Conservation (phyloP, 352 stramenopile genomes). For the Phytophthora macrochlamydospora region DNA sequence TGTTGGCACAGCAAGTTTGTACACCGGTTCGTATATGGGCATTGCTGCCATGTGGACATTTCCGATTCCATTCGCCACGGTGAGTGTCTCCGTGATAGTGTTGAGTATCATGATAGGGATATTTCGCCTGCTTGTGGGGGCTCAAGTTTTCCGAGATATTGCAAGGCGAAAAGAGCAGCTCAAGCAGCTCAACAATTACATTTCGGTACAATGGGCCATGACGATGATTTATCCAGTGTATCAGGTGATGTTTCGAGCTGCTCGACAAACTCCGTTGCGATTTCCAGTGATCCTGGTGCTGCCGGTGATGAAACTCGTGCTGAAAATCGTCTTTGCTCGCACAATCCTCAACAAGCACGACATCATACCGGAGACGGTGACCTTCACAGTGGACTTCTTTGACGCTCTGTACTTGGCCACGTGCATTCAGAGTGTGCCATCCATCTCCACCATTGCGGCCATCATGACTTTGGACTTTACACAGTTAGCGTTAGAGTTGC, state of each 20-base stretch:
- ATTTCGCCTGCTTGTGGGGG: conserved; percentile 1
- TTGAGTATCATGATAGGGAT: background rate
- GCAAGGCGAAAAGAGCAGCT: background rate
- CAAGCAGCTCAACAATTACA: conserved; percentile 2
- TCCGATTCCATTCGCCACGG: conserved; percentile 2
- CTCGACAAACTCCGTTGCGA: background rate
- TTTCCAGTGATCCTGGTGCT: conserved; percentile 2
- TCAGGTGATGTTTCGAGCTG: conserved; percentile 8
- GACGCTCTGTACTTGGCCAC: conserved; percentile 9
- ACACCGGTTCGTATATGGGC: background rate
- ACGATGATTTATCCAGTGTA: conserved; percentile 4
- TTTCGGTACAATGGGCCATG: conserved; percentile 15
- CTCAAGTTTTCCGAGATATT: background rate
- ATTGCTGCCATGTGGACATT: conserved; percentile 1
- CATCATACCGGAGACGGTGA: background rate
- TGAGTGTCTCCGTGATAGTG: background rate
- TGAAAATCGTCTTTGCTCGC: conserved; percentile 5
- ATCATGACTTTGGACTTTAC: conserved; percentile 1
- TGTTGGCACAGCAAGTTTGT: background rate
- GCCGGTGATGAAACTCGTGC: background rate
- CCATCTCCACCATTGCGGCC: background rate
- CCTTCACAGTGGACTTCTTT: conserved; percentile 3
- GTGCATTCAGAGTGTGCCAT: background rate
- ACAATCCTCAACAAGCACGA: background rate
- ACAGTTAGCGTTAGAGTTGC: background rate